A percentile compares a stretch with the other conserved stretches of the same genome.
phyloP scores from a whole-genome alignment of 768 basidiomycete genomes.

The Lactarius hengduanensis region DNA sequence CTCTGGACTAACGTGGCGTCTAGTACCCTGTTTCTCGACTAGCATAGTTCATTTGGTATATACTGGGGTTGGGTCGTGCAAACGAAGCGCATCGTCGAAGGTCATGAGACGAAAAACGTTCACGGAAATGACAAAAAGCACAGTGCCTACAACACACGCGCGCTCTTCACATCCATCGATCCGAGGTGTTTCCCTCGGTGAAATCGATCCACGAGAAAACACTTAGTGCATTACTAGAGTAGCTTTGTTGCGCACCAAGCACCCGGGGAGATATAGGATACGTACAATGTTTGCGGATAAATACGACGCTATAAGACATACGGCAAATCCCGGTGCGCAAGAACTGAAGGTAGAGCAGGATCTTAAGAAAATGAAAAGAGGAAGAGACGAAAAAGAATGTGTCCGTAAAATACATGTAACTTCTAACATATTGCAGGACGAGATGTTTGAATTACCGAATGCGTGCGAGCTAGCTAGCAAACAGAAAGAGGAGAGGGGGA shows the following conservation, averaged over 20 bases:
- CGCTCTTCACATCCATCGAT: slow-evolving; percentile 22
- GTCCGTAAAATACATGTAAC: slow-evolving; percentile 30
- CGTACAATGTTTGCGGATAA: slow-evolving; percentile 31
- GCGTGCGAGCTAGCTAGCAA: slow-evolving; percentile 12
- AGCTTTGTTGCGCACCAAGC: slow-evolving; percentile 29
- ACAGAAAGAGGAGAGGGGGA: not conserved
- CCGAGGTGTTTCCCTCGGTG: slow-evolving; percentile 4
- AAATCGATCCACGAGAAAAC: slow-evolving; percentile 14
- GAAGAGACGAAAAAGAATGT: slow-evolving; percentile 6
- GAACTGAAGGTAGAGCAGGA: slow-evolving; percentile 24
- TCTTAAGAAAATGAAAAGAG: slow-evolving; percentile 23
- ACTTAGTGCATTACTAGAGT: slow-evolving; percentile 25
- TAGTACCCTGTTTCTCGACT: slow-evolving; percentile 19
- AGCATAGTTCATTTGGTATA: slow-evolving; percentile 19
- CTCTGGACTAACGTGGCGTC: slow-evolving; percentile 11
- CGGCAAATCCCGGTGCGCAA: slow-evolving; percentile 31
- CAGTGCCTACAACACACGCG: not conserved
- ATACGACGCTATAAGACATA: slow-evolving; percentile 35
- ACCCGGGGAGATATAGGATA: slow-evolving; percentile 27
- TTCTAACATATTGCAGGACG: slow-evolving; percentile 29
- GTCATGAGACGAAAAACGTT: slow-evolving; percentile 22
- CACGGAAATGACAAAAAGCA: slow-evolving; percentile 4
- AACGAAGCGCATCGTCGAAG: slow-evolving; percentile 13
- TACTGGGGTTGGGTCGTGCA: not conserved
- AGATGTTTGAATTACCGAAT: slow-evolving; percentile 26